Percentiles rank a stretch among this genome's conserved stretches.
These are phyloP conservation scores for Solanum lycopersicoides DNA, from an alignment of 257 asterid species.

Conservation along the genomic window DNA sequence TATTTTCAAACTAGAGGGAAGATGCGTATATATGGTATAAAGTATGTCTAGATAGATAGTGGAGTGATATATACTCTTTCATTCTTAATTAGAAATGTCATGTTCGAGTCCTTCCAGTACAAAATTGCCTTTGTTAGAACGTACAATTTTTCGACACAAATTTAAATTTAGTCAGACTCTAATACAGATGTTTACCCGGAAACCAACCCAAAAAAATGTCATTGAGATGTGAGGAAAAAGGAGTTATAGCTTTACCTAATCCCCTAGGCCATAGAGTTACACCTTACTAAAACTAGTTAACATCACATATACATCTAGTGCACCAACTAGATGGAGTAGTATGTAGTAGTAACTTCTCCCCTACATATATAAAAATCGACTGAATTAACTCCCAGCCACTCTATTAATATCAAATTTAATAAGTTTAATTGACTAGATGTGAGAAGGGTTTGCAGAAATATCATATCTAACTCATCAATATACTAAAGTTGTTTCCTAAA, in stretches of 20 bases:
- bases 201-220: background rate
- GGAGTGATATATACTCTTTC: too few species aligned
- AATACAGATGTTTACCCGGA: too few species aligned
- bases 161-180: too few species aligned
- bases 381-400: background rate
- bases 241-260: background rate
- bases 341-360: background rate
- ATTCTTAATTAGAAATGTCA: too few species aligned
- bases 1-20: too few species aligned
- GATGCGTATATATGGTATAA: too few species aligned
- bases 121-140: fast-evolving
- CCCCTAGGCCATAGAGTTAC: background rate
- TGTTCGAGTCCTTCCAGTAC: too few species aligned
- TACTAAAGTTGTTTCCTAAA: background rate
- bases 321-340: background rate
- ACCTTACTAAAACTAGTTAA: background rate
- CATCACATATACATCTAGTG: background rate
- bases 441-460: background rate
- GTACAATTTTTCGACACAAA: too few species aligned
- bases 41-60: too few species aligned
- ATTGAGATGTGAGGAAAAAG: background rate
- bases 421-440: background rate
- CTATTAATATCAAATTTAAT: background rate
- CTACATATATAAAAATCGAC: background rate
- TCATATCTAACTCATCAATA: background rate